Base-by-base conservation (phyloP, 2,329 filamentous ascomycete genomes). In the Pseudopyricularia cyperi region DNA sequence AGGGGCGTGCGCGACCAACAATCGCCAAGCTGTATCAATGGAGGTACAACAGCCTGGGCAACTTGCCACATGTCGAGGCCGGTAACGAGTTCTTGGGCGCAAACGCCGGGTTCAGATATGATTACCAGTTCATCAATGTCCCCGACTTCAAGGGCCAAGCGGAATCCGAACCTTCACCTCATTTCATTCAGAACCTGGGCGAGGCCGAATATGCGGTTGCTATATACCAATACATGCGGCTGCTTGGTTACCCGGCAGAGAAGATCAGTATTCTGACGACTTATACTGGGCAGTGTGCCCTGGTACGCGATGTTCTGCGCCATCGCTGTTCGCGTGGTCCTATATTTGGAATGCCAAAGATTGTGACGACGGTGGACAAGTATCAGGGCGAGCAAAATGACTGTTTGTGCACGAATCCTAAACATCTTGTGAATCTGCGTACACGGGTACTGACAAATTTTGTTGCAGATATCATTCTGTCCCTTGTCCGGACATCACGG, bases 301-400 rank as follows among this genome's bases (percentile, higher is more conserved):
- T 98, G 60, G 87, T 98, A 55, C 83, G 79, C 60, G 91, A 98
- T 66, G 89, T 98, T 3, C 70, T 98, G 50, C 72, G 71, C 14
- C 87, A 94, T 63, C 79, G 93, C 54, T 98, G 93, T 66, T 84
- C 82, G 35, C 85, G 80, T 60, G 94, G 89, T 60, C 71, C 82
- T 2, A 71, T 97, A 19, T 98, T 98, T 68, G 90, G 91, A 8
- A 71, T 95, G 66, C 93, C 93, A 17, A 86, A 84, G 66, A 84
- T 86, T 51, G 88, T 98, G 28, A 90, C 88, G 3, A 98, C 94
- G 5, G 91, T 98, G 56, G 93, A 98, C 71, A 96, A 95, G 66
- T 98, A 97, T 63, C 93, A 98, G 71, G 94, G 93, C 65, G 93
- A 98, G 73, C 93, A 98, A 69, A 98, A 98, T 68, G 93, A 98